Conservation (phyloP, 1,284 basidiomycete species). For the Ganoderma lingzhi region DNA sequence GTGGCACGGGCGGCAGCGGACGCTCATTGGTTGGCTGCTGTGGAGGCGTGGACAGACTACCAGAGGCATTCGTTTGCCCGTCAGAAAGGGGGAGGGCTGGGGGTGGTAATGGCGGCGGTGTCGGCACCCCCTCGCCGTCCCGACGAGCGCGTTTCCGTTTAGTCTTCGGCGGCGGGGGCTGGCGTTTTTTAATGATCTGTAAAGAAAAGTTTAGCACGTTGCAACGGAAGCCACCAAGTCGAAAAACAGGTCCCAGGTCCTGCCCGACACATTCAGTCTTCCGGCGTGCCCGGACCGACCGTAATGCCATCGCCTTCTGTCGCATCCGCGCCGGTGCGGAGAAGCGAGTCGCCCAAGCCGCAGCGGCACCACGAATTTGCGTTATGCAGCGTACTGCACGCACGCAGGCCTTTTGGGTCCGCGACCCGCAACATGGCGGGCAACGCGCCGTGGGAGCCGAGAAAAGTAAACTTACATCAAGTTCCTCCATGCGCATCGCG, state of each 20-base stretch:
- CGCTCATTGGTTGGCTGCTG: neutral
- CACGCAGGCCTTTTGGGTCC: neutral
- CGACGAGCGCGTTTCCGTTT: slow-evolving; percentile 45
- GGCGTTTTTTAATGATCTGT: slow-evolving; percentile 82
- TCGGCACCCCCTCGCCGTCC: slow-evolving; percentile 17
- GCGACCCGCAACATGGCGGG: neutral
- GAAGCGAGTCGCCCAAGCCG: neutral
- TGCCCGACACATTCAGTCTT: neutral
- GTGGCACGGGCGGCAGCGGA: slow-evolving; percentile 11
- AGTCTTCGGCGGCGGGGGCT: slow-evolving; percentile 52
- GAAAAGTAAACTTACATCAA: slow-evolving; percentile 70
- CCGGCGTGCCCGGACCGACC: neutral
- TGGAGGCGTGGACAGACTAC: neutral
- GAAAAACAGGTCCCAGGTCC: neutral
- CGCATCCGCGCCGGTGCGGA: neutral
- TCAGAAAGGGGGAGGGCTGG: slow-evolving; percentile 15
- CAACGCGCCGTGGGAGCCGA: neutral
- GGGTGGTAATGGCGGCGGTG: slow-evolving; percentile 19
- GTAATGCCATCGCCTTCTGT: neutral
- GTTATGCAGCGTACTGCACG: neutral
- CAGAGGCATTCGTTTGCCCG: slow-evolving; percentile 7
- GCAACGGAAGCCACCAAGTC: neutral
- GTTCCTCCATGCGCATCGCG: slow-evolving; percentile 95
- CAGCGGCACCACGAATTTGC: neutral
- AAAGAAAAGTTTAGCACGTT: slow-evolving; percentile 5